Evolutionary conservation across 352 stramenopile species (phyloP).

Genomic region (Globisporangium abappressorium): DNA sequence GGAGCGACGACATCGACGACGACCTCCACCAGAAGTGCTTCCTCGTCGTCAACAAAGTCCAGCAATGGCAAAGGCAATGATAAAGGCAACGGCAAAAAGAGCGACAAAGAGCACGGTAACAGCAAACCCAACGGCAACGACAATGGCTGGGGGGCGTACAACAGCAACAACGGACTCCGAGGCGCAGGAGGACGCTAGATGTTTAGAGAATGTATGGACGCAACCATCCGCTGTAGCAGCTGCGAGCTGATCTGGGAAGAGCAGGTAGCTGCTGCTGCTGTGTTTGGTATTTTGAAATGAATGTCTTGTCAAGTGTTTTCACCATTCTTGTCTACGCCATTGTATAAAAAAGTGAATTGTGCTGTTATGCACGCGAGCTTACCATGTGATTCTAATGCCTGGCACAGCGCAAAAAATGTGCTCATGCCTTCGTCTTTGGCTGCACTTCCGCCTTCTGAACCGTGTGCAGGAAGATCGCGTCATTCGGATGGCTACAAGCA

Average conservation of each 20-base stretch:
- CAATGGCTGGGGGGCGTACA: constrained; percentile 11
- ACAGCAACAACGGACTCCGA: constrained; percentile 12
- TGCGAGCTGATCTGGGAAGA: background rate
- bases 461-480: constrained; percentile 92
- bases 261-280: background rate
- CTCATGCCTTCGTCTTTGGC: constrained; percentile 58
- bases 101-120: background rate
- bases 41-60: background rate
- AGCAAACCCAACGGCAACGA: background rate
- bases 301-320: constrained; percentile 8
- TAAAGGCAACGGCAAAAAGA: background rate
- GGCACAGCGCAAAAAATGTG: background rate
- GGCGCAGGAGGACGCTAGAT: constrained; percentile 7
- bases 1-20: background rate
- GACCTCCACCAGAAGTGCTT: background rate
- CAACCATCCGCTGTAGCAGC: background rate
- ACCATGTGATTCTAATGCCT: background rate
- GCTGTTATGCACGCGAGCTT: background rate
- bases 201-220: constrained; percentile 9
- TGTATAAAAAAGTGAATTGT: background rate
- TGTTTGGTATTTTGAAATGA: constrained; percentile 6
- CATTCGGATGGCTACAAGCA: constrained; percentile 80
- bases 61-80: constrained; percentile 2
- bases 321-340: background rate
- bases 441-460: constrained; percentile 88